Conservation (phyloP, 1,139 yeast species). For the Entelexis paramagnoliae region DNA sequence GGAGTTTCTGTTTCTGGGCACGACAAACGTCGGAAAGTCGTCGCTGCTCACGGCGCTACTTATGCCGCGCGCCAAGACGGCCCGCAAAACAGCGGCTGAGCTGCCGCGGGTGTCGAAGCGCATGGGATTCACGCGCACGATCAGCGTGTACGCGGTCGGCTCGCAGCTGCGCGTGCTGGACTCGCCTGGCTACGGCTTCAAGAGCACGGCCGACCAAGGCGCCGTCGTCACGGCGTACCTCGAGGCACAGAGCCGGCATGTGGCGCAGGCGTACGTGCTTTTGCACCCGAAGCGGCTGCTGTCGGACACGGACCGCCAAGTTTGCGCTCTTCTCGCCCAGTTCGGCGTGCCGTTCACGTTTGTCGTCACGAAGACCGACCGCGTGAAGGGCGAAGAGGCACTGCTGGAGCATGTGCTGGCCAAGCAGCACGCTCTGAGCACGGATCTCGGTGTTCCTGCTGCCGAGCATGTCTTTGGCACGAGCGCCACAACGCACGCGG, state of each 20-base stretch:
- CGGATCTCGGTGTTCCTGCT: slow-evolving; percentile 7
- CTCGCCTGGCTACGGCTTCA: slow-evolving; percentile 82
- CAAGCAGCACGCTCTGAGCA: slow-evolving; percentile 5
- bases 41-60: slow-evolving; percentile 49
- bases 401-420: background rate
- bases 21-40: slow-evolving; percentile 80
- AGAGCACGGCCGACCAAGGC: slow-evolving; percentile 54
- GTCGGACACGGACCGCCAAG: slow-evolving; percentile 43
- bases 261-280: slow-evolving; percentile 51
- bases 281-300: slow-evolving; percentile 51
- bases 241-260: slow-evolving; percentile 38
- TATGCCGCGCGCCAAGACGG: slow-evolving; percentile 29
- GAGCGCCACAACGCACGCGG: slow-evolving; percentile 21
- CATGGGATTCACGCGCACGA: slow-evolving; percentile 65
- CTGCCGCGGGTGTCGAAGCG: slow-evolving; percentile 46
- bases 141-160: slow-evolving; percentile 62
- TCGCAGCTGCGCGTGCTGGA: slow-evolving; percentile 58
- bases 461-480: slow-evolving; percentile 26
- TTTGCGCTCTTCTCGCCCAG: slow-evolving; percentile 43
- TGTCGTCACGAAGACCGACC: slow-evolving; percentile 63
- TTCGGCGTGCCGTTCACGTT: slow-evolving; percentile 61
- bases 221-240: slow-evolving; percentile 54
- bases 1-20: slow-evolving; percentile 63
- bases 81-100: slow-evolving; percentile 28
- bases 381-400: background rate